These are phyloP conservation scores for Quercus parvula DNA, from an alignment of 306 rosid species.

Conservation along the genomic window DNA sequence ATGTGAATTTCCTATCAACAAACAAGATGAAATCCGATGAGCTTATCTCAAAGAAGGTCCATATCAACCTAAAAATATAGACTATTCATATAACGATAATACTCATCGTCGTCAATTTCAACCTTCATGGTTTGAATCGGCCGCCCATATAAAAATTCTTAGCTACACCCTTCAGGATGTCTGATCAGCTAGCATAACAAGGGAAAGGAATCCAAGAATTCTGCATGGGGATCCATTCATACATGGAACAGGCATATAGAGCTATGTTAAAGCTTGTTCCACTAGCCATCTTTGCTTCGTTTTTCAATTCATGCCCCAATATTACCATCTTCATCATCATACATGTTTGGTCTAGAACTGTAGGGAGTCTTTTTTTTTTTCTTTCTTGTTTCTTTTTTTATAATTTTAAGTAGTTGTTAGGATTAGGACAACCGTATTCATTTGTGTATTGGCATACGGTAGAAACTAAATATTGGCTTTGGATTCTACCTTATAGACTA, in stretches of 20 bases:
- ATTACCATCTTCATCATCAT: conserved; percentile 25
- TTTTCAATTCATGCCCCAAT: conserved; percentile 21
- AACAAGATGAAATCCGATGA: no score
- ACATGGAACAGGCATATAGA: conserved; percentile 27
- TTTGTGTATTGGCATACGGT: conserved; percentile 48
- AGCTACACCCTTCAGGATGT: neutral
- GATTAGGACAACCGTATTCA: conserved; percentile 45
- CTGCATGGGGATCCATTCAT: conserved; percentile 2
- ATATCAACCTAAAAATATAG: no score
- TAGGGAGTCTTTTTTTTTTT: neutral
- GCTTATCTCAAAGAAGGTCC: no score
- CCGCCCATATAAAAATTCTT: no score
- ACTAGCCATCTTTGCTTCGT: conserved; percentile 25
- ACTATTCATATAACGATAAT: no score
- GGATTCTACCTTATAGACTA: conserved; percentile 78
- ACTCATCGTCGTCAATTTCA: no score
- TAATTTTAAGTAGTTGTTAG: conserved; percentile 29
- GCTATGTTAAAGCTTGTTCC: conserved; percentile 21
- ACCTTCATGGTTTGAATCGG: no score
- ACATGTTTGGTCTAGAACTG: conserved; percentile 28
- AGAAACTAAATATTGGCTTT: conserved; percentile 58
- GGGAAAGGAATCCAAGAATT: conserved; percentile 17
- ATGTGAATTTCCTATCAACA: no score
- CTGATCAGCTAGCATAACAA: conserved; percentile 16
- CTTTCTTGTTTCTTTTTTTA: no score